phyloP scores from a whole-genome alignment of 208 protist species.

The Leishmania martiniquensis region DNA sequence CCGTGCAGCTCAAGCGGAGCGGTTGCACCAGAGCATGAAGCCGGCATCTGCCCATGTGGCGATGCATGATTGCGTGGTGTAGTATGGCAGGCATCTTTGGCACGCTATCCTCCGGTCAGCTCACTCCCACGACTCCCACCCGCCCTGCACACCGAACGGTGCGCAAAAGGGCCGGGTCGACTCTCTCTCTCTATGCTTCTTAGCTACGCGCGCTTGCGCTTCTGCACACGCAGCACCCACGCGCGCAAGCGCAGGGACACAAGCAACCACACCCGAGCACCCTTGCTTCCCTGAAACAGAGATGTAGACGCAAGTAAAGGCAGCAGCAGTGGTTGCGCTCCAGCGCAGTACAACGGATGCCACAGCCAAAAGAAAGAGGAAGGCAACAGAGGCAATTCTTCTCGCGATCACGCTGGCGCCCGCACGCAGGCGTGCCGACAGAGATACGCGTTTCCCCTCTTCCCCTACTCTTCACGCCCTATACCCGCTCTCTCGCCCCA shows the following conservation, averaged over 20 bases:
- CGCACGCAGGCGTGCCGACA: not conserved
- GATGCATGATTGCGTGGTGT: conserved; percentile 7
- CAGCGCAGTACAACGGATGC: not conserved
- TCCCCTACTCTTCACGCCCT: not conserved
- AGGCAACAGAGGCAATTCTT: not conserved
- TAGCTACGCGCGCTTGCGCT: not conserved
- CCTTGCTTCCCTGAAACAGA: not conserved
- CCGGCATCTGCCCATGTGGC: conserved; percentile 12
- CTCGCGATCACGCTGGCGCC: not conserved
- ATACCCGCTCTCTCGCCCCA: not conserved
- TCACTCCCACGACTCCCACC: not conserved
- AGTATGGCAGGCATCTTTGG: not conserved
- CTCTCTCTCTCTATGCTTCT: not conserved
- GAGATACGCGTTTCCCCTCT: not conserved
- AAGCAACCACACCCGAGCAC: not conserved
- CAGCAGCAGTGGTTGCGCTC: not conserved
- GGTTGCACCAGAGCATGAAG: not conserved
- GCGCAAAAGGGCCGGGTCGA: not conserved
- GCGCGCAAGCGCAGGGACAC: not conserved
- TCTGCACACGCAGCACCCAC: not conserved
- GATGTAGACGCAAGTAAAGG: not conserved
- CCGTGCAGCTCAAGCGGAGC: conserved; percentile 27
- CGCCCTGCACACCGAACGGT: not conserved
- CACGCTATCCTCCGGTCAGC: not conserved
- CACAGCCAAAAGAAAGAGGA: no score